A percentile compares a stretch with the other conserved stretches of the same genome.
These are phyloP conservation scores for Leishmania aethiopica DNA, from an alignment of 208 protist species.

Conservation along the genomic window DNA sequence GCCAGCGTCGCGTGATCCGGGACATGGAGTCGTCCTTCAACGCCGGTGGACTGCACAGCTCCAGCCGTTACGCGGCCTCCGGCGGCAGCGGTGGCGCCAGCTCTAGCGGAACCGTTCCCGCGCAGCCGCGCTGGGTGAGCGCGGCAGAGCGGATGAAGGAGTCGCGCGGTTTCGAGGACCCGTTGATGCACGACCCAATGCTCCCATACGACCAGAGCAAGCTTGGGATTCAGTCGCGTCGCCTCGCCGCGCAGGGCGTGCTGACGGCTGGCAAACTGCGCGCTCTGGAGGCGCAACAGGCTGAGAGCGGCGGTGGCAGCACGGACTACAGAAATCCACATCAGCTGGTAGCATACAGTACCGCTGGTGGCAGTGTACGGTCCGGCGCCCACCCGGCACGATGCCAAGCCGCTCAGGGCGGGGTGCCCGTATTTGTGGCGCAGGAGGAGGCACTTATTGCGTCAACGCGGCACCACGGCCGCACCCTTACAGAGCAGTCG, in stretches of 20 bases:
- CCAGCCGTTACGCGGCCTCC: slow-evolving; percentile 9
- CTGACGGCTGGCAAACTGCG: slow-evolving; percentile 61
- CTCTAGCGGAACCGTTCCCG: background rate
- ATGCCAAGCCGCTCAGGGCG: background rate
- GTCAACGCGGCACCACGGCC: slow-evolving; percentile 19
- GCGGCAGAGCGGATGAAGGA: slow-evolving; percentile 57
- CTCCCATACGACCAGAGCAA: slow-evolving; percentile 58
- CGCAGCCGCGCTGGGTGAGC: slow-evolving; percentile 49
- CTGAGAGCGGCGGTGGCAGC: background rate
- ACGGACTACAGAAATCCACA: background rate
- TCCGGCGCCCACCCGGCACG: background rate
- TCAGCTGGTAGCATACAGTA: slow-evolving; percentile 19
- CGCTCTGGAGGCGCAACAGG: slow-evolving; percentile 41
- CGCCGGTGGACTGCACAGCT: slow-evolving; percentile 15
- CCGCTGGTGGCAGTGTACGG: slow-evolving; percentile 1
- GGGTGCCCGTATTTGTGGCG: slow-evolving; percentile 23
- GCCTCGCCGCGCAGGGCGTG: slow-evolving; percentile 39
- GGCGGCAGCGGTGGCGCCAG: slow-evolving; percentile 8
- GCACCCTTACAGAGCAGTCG: slow-evolving; percentile 25
- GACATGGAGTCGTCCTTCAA: slow-evolving; percentile 24
- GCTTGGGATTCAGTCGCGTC: slow-evolving; percentile 44
- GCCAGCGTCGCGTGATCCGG: slow-evolving; percentile 30
- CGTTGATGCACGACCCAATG: slow-evolving; percentile 27
- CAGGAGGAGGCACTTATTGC: slow-evolving; percentile 35
- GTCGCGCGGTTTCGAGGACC: slow-evolving; percentile 12